phyloP scores from a whole-genome alignment of 1,139 yeast species.

The Eremothecium cymbalariae region DNA sequence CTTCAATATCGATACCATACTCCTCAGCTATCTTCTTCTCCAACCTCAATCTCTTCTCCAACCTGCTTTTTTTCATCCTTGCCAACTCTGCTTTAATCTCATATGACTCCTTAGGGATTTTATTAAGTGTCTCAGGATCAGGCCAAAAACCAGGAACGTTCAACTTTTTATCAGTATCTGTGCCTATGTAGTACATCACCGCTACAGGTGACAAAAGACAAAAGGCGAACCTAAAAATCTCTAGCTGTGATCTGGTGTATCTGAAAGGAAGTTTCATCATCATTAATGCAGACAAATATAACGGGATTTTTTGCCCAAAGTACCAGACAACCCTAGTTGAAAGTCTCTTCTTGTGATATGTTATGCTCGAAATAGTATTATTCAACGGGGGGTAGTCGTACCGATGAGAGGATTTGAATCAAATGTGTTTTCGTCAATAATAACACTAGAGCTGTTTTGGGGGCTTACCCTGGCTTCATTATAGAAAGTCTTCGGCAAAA shows the following conservation, averaged over 20 bases:
- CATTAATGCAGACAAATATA: too few relatives aligned
- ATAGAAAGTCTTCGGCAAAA: too few relatives aligned
- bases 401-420: too few relatives aligned
- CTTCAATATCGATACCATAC: slow-evolving; percentile 50
- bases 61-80: slow-evolving; percentile 65
- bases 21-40: slow-evolving; percentile 65
- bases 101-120: slow-evolving; percentile 86
- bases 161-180: slow-evolving; percentile 79
- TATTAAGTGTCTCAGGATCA: slow-evolving; percentile 83
- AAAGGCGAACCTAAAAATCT: slow-evolving; percentile 71
- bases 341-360: too few relatives aligned
- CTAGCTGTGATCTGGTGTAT: slow-evolving; percentile 50
- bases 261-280: slow-evolving; percentile 25
- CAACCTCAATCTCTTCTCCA: slow-evolving; percentile 62
- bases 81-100: slow-evolving; percentile 90
- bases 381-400: too few relatives aligned
- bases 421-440: too few relatives aligned
- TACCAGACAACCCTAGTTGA: too few relatives aligned
- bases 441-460: too few relatives aligned
- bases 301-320: too few relatives aligned
- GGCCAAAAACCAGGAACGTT: slow-evolving; percentile 98
- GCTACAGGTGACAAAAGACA: slow-evolving; percentile 78
- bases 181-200: slow-evolving; percentile 87
- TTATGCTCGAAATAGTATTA: too few relatives aligned
- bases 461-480: too few relatives aligned